These are phyloP conservation scores for Lepidium sativum DNA, from an alignment of 345 rosid species.

Conservation along the genomic window DNA sequence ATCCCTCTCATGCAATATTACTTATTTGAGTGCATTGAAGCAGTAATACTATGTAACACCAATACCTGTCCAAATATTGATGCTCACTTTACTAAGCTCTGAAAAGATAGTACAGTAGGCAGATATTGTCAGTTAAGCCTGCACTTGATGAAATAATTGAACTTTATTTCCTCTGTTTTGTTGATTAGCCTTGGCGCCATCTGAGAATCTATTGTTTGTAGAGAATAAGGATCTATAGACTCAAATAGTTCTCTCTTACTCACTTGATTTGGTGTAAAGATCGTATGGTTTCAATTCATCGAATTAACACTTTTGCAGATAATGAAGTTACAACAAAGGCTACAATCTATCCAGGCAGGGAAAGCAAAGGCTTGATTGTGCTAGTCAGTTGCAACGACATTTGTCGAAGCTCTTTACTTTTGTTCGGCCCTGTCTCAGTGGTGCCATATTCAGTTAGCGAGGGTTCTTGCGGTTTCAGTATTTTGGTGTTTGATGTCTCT, in stretches of 20 bases:
- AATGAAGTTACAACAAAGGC: conserved; percentile 71
- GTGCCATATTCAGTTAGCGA: conserved; percentile 1
- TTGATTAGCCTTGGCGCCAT: neutral
- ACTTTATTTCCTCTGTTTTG: neutral
- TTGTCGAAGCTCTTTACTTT: neutral
- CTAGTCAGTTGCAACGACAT: conserved; percentile 9
- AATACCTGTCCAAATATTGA: neutral
- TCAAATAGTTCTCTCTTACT: neutral
- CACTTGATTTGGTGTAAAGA: neutral
- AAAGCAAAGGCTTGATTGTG: conserved; percentile 65
- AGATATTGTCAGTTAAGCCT: neutral
- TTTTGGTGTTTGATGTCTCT: neutral
- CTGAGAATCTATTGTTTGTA: neutral
- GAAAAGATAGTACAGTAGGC: neutral
- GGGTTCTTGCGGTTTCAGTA: conserved; percentile 16
- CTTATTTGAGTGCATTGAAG: neutral
- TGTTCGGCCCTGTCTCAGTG: neutral
- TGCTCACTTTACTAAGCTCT: neutral
- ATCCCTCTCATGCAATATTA: neutral
- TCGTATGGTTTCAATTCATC: conserved; percentile 8
- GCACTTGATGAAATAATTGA: neutral
- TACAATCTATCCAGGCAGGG: conserved; percentile 81
- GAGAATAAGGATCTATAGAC: neutral
- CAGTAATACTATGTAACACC: neutral
- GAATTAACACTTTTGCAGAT: conserved; percentile 39